A percentile compares a stretch with the other conserved stretches of the same genome.
Evolutionary conservation across 1,284 basidiomycete genomes (phyloP).

Genomic region (Amylostereum areolatum): DNA sequence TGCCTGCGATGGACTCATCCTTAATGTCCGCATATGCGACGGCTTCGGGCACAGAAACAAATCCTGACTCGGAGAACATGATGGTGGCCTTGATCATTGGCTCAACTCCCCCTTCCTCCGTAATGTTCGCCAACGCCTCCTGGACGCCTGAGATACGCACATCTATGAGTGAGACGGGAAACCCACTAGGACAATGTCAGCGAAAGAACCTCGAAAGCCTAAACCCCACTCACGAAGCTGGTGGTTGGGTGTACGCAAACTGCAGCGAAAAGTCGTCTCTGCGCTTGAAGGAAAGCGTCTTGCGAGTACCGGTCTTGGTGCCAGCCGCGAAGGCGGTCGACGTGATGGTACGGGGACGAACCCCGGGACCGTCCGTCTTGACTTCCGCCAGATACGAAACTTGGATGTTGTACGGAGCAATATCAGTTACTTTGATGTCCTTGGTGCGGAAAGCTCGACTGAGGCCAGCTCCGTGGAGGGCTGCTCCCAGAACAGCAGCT

Average conservation of each 20-base stretch:
- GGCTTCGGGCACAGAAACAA: constrained; percentile 73
- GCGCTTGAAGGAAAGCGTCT: constrained; percentile 78
- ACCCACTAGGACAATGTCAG: constrained; percentile 35
- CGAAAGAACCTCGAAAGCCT: too few species aligned
- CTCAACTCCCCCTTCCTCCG: constrained; percentile 63
- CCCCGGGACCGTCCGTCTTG: constrained; percentile 33
- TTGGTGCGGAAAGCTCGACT: constrained; percentile 96
- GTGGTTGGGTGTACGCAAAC: constrained; percentile 62
- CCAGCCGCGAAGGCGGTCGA: constrained; percentile 72
- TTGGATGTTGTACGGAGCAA: constrained; percentile 67
- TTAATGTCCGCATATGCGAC: constrained; percentile 73
- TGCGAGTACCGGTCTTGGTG: constrained; percentile 72
- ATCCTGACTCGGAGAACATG: constrained; percentile 77
- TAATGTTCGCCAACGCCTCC: constrained; percentile 70
- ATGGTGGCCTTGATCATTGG: constrained; percentile 80
- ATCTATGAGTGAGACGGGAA: constrained; percentile 65
- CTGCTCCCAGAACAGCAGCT: constrained; percentile 92
- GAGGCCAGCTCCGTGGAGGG: constrained; percentile 86
- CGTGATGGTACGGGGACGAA: constrained; percentile 58
- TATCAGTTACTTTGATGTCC: constrained; percentile 81
- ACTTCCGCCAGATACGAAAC: constrained; percentile 67
- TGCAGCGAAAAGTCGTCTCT: constrained; percentile 72
- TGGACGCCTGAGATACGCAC: constrained; percentile 62
- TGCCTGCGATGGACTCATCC: constrained; percentile 70
- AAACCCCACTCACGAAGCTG: constrained; percentile 44